Conservation (phyloP, 345 rosid species). For the Dimocarpus longan region DNA sequence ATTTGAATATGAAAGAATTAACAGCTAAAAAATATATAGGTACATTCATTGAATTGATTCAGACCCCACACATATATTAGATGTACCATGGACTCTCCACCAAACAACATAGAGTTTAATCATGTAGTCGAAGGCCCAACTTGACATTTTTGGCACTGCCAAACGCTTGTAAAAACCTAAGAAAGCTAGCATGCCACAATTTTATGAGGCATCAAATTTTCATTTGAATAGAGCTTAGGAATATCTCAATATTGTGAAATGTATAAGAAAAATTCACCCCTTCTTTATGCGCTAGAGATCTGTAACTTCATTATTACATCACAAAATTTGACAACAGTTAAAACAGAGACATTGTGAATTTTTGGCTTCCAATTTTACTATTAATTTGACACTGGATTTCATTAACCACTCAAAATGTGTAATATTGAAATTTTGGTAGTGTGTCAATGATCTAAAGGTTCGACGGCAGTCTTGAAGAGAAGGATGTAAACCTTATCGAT, state of each 20-base stretch:
- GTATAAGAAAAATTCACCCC: neutral
- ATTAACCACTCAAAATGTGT: neutral
- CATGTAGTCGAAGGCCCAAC: too few species aligned
- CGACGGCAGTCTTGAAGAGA: constrained; percentile 92
- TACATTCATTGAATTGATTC: too few species aligned
- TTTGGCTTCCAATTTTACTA: constrained; percentile 27
- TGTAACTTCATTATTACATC: neutral
- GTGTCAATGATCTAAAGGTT: constrained; percentile 69
- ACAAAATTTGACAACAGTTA: constrained; percentile 6
- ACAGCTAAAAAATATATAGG: too few species aligned
- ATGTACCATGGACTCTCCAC: neutral
- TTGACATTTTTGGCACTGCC: too few species aligned
- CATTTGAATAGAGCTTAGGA: neutral
- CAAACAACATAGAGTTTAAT: neutral
- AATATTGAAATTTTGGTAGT: neutral
- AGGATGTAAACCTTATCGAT: constrained; percentile 89
- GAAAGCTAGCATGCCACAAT: too few species aligned
- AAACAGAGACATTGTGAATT: constrained; percentile 2
- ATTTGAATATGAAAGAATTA: too few species aligned
- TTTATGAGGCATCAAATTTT: neutral
- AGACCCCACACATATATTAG: too few species aligned
- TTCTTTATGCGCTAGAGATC: neutral
- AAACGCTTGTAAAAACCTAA: neutral
- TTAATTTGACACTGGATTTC: constrained; percentile 17
- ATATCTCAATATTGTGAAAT: neutral